Evolutionary conservation across 2,329 filamentous ascomycete species (phyloP), one percentile per base, ranked within the genome.

Genomic region (Alternaria gansuensis): DNA sequence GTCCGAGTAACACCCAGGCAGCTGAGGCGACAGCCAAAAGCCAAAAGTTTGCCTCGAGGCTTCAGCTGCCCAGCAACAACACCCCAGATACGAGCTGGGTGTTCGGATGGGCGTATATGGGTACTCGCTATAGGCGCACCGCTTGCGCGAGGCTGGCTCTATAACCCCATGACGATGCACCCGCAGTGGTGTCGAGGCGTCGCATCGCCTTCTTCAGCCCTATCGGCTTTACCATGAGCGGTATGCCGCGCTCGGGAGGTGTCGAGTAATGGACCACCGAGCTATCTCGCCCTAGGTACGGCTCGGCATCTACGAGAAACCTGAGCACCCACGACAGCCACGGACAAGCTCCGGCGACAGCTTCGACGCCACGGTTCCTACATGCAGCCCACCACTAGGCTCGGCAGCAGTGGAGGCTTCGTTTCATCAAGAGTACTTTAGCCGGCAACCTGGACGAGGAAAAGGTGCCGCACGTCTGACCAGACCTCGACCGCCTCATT

Each of bases 351-450:
- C 26, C 48, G 26, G 40, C 11, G 39, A 50, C 48, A 52, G 36
- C 26, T 39, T 45, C 54, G 40, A 29, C 39, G 26, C 21, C 14
- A 41, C 36, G 34, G 21, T 23, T 24, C 28, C 21, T 36, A 37
- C 36, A 34, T 21, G 26, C 48, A 43, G 48, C 49, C 21, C 49
- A 52, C 31, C 40, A 24, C 17, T 44, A 31, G 52, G 51, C 52
- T 53, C 51, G 55, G 51, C 34, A 49, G 17, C 33, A 39, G 31
- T 49, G 31, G 55, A 54, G 45, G 29, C 36, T 54, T 31, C 26
- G 31, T 54, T 54, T 48, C 43, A 44, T 53, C 36, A 31, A 26
- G 26, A 43, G 26, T 24, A 58, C 51, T 58, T 58, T 58, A 58
- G 44, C 51, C 51, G 55, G 33, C 41, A 49, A 49, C 51, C 51